phyloP scores from a whole-genome alignment of 257 asterid genomes.

The Solanum appendiculatum region DNA sequence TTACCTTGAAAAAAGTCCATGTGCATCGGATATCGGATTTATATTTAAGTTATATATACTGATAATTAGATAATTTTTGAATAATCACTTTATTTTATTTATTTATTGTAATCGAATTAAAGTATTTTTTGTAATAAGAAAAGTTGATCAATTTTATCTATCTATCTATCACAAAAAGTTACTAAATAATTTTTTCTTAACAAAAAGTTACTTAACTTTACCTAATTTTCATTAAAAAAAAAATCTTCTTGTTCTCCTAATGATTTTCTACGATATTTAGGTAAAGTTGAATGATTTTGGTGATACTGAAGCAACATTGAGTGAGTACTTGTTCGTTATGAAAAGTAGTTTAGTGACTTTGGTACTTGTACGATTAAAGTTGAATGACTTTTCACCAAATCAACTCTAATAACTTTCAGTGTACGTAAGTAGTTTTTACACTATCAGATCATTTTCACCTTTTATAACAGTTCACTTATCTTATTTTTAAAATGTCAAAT shows the following conservation, averaged over 20 bases:
- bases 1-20: too few species aligned
- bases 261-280: not conserved
- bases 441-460: not conserved
- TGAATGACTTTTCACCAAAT: not conserved
- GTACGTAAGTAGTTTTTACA: not conserved
- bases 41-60: too few species aligned
- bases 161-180: not conserved
- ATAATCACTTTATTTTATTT: not conserved
- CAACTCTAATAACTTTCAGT: not conserved
- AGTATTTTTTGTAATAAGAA: too few species aligned
- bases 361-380: not conserved
- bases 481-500: too few species aligned
- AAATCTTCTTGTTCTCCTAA: not conserved
- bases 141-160: not conserved
- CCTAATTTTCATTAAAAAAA: too few species aligned
- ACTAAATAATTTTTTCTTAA: not conserved
- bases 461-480: not conserved
- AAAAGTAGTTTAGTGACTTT: not conserved
- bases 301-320: not conserved
- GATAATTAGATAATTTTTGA: not conserved
- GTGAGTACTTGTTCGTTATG: not conserved
- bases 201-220: not conserved
- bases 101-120: too few species aligned
- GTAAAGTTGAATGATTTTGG: not conserved
- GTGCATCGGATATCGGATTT: not conserved